These are phyloP conservation scores for Danielia oregonensis DNA, from an alignment of 805 yeast genomes.

Conservation along the genomic window DNA sequence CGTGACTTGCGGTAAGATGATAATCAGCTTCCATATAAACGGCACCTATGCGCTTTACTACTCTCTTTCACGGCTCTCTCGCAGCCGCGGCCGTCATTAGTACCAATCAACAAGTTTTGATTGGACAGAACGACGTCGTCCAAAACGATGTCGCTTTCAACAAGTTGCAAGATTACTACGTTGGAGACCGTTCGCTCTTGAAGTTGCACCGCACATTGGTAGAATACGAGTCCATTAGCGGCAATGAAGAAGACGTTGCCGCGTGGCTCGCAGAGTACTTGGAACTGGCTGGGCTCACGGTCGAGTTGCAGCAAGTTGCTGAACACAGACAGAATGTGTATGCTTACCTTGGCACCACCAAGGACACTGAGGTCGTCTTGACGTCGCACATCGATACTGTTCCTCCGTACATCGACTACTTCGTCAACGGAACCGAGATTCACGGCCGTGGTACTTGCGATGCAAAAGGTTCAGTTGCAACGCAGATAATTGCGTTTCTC, in stretches of 20 bases:
- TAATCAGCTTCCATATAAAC: too few relatives aligned
- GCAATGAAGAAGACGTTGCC: slow-evolving; percentile 32
- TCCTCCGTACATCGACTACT: slow-evolving; percentile 59
- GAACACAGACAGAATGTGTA: slow-evolving; percentile 47
- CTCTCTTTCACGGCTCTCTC: too few relatives aligned
- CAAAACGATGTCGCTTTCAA: slow-evolving; percentile 1
- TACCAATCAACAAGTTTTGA: too few relatives aligned
- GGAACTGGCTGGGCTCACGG: slow-evolving; percentile 44
- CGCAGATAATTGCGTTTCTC: slow-evolving; percentile 54
- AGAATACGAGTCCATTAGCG: slow-evolving; percentile 22
- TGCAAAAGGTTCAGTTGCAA: slow-evolving; percentile 68
- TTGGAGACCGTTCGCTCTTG: slow-evolving; percentile 10
- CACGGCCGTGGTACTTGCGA: slow-evolving; percentile 68
- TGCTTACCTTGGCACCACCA: slow-evolving; percentile 47
- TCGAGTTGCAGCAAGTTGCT: slow-evolving; percentile 39
- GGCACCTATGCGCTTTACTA: too few relatives aligned
- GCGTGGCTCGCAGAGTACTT: slow-evolving; percentile 38
- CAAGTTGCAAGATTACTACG: slow-evolving; percentile 4
- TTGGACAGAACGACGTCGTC: too few relatives aligned
- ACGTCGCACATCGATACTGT: slow-evolving; percentile 73
- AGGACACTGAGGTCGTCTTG: slow-evolving; percentile 47
- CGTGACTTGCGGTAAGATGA: too few relatives aligned
- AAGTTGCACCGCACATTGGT: slow-evolving; percentile 25
- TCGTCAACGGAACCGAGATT: slow-evolving; percentile 44
- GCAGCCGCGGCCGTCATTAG: too few relatives aligned